Evolutionary conservation across 495 filamentous ascomycete species (phyloP), one percentile per base, ranked within the genome.

Genomic region (Hypoxylon rickii): DNA sequence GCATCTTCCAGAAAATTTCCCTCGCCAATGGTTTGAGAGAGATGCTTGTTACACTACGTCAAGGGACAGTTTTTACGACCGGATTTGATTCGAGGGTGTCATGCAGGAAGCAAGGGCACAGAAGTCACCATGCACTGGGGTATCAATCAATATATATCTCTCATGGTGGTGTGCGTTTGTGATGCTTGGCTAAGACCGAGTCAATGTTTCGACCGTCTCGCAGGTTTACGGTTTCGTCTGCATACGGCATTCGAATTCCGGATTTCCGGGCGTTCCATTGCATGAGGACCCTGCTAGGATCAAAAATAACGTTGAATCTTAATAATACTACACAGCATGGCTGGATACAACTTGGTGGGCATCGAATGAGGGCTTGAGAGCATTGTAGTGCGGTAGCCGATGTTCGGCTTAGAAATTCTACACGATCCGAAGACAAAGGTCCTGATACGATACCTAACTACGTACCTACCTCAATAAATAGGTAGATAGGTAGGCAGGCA

Each of bases 251-350:
- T 37, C 44, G 39, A 63, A 54, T 53, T n/a, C 59, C 59, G 59
- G 48, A 57, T 41, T 58, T 36, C 59, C 59, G 59, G 59, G 46
- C 38, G 59, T 63, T 63, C 17, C 59, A 63, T 58, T 63, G 59
- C 59, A 63, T 63, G 41, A 21, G 13, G 45, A 49, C 49, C 59
- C 59, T 53, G 59, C 44, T 33, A 40, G 39, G 44, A 38, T 58
- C 21, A 56, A 29, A 54, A 42, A 55, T 51, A 34, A 62, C 52
- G 20, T 52, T 52, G 16, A 63, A 32, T 56, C 53, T 53, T 57
- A 53, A 49, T 51, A 47, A 58, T 58, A 44, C 43, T 46, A 52
- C 55, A 16, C 22, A 41, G 34, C 36, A 50, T n/a, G n/a, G 47
- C 47, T 44, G 58, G 40, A 50, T 61, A 51, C 36, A 40, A 39